Evolutionary conservation across 2,329 filamentous ascomycete species (phyloP).

Genomic region (Venturia oleaginea): DNA sequence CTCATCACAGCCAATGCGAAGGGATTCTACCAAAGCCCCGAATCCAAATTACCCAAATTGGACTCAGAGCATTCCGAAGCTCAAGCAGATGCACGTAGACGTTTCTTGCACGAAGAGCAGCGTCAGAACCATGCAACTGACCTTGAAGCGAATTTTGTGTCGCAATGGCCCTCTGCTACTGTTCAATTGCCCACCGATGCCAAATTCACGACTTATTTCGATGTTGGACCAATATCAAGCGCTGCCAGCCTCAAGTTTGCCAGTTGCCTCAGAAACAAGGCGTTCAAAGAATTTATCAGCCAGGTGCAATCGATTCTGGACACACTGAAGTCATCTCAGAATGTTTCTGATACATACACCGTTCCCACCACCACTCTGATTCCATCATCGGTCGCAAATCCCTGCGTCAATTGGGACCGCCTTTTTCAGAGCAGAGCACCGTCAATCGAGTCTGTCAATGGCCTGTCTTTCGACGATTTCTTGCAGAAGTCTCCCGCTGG

Average conservation of each 20-base stretch:
- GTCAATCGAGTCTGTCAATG: not conserved
- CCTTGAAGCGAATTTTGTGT: not conserved
- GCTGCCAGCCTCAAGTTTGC: not conserved
- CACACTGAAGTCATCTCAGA: not conserved
- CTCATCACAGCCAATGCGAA: not conserved
- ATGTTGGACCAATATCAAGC: not conserved
- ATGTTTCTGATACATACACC: not conserved
- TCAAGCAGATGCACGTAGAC: constrained; percentile 1
- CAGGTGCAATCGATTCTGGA: not conserved
- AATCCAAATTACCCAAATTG: not conserved
- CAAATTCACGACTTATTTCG: not conserved
- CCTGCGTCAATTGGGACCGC: not conserved
- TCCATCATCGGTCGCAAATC: not conserved
- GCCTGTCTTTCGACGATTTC: not conserved
- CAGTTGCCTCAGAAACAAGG: not conserved
- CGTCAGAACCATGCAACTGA: not conserved
- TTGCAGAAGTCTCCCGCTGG: not conserved
- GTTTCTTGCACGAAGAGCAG: not conserved
- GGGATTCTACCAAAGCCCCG: not conserved
- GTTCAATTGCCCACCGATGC: not conserved
- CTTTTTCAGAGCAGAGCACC: not conserved
- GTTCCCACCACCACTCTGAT: not conserved
- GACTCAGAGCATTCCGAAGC: not conserved
- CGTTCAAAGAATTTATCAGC: not conserved
- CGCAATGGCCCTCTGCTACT: not conserved